Conservation (phyloP, 352 stramenopile species). For the Phytophthora pluvialis region DNA sequence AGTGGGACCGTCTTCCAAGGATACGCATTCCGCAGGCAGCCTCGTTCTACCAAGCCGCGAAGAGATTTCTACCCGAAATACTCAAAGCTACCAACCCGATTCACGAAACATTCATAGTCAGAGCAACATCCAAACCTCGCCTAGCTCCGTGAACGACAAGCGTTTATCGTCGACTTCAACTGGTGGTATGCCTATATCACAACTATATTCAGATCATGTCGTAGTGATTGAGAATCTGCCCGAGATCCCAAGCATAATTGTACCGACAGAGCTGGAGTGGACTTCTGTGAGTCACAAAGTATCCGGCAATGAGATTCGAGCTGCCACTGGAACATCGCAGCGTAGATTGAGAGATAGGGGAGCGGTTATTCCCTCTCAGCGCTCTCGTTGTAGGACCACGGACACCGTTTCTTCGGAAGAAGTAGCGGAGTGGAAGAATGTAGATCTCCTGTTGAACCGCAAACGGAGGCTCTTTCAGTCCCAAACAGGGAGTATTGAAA, state of each 20-base stretch:
- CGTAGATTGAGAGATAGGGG: neutral
- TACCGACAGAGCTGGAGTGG: neutral
- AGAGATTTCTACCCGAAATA: too few species aligned
- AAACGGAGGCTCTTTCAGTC: slow-evolving; percentile 52
- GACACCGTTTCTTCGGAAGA: slow-evolving; percentile 43
- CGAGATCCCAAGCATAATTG: slow-evolving; percentile 27
- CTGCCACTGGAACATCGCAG: slow-evolving; percentile 1
- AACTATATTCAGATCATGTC: neutral
- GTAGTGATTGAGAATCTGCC: slow-evolving; percentile 19
- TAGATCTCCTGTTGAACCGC: slow-evolving; percentile 59
- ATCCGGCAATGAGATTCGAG: neutral
- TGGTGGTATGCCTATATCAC: too few species aligned
- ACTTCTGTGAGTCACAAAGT: neutral
- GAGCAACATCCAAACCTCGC: too few species aligned
- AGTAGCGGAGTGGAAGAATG: slow-evolving; percentile 65
- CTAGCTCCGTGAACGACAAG: too few species aligned
- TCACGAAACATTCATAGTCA: too few species aligned
- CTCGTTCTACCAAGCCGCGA: too few species aligned
- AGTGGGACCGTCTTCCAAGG: too few species aligned
- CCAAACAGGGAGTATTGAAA: slow-evolving; percentile 49
- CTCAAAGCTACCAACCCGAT: too few species aligned
- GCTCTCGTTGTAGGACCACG: slow-evolving; percentile 14
- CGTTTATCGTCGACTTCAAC: too few species aligned
- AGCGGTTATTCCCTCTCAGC: slow-evolving; percentile 4
- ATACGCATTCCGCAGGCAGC: too few species aligned